phyloP scores from a whole-genome alignment of 2,329 filamentous ascomycete species.

The Lizonia empirigonia region DNA sequence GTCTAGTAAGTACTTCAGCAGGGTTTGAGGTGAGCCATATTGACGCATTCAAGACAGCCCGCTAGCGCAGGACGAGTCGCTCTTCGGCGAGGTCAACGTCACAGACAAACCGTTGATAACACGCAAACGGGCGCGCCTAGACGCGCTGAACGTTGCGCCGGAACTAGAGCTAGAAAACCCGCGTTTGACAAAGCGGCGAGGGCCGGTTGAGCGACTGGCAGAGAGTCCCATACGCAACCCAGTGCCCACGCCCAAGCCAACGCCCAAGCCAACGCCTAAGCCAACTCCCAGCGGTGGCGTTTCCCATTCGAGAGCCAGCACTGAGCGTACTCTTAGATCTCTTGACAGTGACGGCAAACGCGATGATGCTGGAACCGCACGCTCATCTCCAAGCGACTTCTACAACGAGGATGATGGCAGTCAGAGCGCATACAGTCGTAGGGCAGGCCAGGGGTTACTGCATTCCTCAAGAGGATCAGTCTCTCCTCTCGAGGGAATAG shows the following conservation, averaged over 20 bases:
- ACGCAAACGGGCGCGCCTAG: constrained; percentile 15
- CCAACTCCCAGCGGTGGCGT: not conserved
- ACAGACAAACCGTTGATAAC: constrained; percentile 5
- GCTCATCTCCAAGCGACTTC: not conserved
- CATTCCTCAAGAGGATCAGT: constrained; percentile 11
- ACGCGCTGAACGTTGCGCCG: constrained; percentile 4
- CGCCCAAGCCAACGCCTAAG: constrained; percentile 2
- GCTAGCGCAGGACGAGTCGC: constrained; percentile 7
- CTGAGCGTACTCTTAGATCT: constrained; percentile 4
- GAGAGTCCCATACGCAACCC: constrained; percentile 11
- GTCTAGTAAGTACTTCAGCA: constrained; percentile 18
- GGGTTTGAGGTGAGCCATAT: constrained; percentile 5
- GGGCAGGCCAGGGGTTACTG: constrained; percentile 4
- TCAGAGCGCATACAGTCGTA: not conserved
- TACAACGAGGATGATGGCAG: constrained; percentile 8
- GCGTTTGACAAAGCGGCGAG: constrained; percentile 17
- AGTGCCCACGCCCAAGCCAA: constrained; percentile 12
- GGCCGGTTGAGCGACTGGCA: constrained; percentile 10
- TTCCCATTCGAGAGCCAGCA: no score
- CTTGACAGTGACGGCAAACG: constrained; percentile 1
- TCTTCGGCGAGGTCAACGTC: constrained; percentile 6
- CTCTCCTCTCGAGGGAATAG: constrained; percentile 5
- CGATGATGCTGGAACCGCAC: not conserved
- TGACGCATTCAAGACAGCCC: constrained; percentile 11
- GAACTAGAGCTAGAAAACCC: constrained; percentile 13